Conservation (phyloP, 306 rosid species). For the Pyrus communis region DNA sequence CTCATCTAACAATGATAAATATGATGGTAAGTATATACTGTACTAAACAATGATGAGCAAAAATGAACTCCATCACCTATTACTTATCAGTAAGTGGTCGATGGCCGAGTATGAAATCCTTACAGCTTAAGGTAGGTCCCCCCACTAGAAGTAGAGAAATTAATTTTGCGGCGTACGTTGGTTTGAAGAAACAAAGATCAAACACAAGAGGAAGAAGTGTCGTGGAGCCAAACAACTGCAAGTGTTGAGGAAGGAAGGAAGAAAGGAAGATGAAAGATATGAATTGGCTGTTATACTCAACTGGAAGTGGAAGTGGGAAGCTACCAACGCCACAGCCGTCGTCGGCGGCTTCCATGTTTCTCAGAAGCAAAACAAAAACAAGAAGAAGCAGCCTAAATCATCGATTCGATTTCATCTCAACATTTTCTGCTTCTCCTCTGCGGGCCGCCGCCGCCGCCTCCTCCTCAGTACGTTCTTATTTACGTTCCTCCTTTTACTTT, state of each 20-base stretch:
- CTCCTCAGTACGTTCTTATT: constrained; percentile 13
- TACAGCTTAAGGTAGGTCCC: too few relatives aligned
- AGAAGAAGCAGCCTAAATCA: too few relatives aligned
- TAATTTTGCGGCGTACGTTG: neutral
- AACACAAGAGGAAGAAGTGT: neutral
- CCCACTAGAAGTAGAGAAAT: too few relatives aligned
- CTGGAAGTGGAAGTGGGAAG: constrained; percentile 7
- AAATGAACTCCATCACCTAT: too few relatives aligned
- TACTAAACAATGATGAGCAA: too few relatives aligned
- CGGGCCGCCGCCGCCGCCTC: neutral
- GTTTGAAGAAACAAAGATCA: neutral
- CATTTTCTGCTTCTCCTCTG: constrained; percentile 4
- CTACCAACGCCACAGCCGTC: neutral
- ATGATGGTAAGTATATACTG: too few relatives aligned
- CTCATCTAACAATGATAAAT: too few relatives aligned
- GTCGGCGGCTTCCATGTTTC: neutral
- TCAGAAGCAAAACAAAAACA: too few relatives aligned
- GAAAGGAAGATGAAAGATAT: neutral
- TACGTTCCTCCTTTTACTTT: neutral
- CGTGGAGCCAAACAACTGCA: neutral
- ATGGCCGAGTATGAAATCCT: too few relatives aligned
- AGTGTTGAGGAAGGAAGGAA: neutral
- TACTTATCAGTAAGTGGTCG: too few relatives aligned
- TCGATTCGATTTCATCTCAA: neutral
- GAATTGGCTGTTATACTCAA: neutral